phyloP scores from a whole-genome alignment of 129 eudicot genomes.

The Lactuca sativa region DNA sequence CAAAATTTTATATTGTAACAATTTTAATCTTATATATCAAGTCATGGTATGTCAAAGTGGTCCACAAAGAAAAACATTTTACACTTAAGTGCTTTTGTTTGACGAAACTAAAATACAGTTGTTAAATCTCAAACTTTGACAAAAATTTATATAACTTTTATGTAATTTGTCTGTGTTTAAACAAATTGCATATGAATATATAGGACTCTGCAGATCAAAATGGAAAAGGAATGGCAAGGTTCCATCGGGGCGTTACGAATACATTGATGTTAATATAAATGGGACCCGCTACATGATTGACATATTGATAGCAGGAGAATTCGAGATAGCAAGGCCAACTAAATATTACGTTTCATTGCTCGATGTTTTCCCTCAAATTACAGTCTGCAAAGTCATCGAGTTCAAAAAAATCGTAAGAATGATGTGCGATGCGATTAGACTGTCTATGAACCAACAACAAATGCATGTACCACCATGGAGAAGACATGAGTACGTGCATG shows the following conservation, averaged over 20 bases:
- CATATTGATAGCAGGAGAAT: constrained; percentile 45
- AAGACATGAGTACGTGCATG: constrained; percentile 46
- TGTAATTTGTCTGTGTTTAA: no score
- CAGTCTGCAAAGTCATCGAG: constrained; percentile 41
- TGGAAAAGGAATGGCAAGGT: constrained; percentile 55
- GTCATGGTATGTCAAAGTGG: no score
- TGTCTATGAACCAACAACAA: constrained; percentile 41
- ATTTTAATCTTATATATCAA: no score
- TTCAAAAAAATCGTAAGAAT: constrained; percentile 47
- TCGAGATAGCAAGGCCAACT: constrained; percentile 63
- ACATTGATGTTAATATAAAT: constrained; percentile 44
- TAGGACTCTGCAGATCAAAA: constrained; percentile 83
- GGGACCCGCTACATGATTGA: constrained; percentile 53
- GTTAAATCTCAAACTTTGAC: no score
- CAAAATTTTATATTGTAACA: no score
- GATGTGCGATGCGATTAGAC: constrained; percentile 54
- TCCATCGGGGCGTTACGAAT: constrained; percentile 57
- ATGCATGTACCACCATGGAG: constrained; percentile 74
- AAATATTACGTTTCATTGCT: constrained; percentile 41
- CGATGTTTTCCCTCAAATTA: constrained; percentile 44
- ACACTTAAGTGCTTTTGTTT: no score
- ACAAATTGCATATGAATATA: no score
- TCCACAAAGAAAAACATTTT: no score
- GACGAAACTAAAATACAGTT: no score
- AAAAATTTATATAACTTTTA: no score